Evolutionary conservation across 495 filamentous ascomycete genomes (phyloP).

Genomic region (Trichodelitschia bisporula): DNA sequence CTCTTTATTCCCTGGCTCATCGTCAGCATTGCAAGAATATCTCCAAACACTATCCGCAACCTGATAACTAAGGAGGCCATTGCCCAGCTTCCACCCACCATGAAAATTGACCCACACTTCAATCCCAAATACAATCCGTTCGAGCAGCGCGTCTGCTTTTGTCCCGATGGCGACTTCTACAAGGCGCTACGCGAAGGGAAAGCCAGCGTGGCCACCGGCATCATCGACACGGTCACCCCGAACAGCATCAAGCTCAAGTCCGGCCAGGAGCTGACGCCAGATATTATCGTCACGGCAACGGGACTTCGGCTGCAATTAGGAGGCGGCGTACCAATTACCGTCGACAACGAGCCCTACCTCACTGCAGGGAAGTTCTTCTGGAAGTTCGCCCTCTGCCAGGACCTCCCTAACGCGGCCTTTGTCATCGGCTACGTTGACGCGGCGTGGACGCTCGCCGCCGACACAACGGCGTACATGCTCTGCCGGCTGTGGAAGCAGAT

Average conservation of each 20-base stretch:
- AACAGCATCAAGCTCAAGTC: slow-evolving; percentile 29
- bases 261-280: slow-evolving; percentile 31
- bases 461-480: slow-evolving; percentile 26
- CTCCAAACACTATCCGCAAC: slow-evolving; percentile 24
- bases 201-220: slow-evolving; percentile 38
- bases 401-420: slow-evolving; percentile 29
- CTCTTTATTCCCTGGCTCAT: slow-evolving; percentile 22
- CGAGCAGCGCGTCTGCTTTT: slow-evolving; percentile 49
- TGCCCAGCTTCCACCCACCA: slow-evolving; percentile 25
- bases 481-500: slow-evolving; percentile 21
- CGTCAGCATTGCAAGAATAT: slow-evolving; percentile 28
- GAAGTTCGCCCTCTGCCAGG: slow-evolving; percentile 33
- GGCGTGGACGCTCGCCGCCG: slow-evolving; percentile 34
- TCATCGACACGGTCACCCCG: slow-evolving; percentile 34
- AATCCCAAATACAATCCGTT: slow-evolving; percentile 45
- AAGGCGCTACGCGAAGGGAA: slow-evolving; percentile 28
- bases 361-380: slow-evolving; percentile 25
- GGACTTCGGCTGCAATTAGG: slow-evolving; percentile 35
- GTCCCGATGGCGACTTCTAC: slow-evolving; percentile 53
- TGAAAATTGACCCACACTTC: slow-evolving; percentile 42
- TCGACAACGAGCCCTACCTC: slow-evolving; percentile 28
- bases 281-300: slow-evolving; percentile 56
- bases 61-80: slow-evolving; percentile 20
- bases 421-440: slow-evolving; percentile 32
- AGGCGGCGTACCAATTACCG: slow-evolving; percentile 21